Evolutionary conservation across 441 rosid species (phyloP).

Genomic region (Populus hybrid): DNA sequence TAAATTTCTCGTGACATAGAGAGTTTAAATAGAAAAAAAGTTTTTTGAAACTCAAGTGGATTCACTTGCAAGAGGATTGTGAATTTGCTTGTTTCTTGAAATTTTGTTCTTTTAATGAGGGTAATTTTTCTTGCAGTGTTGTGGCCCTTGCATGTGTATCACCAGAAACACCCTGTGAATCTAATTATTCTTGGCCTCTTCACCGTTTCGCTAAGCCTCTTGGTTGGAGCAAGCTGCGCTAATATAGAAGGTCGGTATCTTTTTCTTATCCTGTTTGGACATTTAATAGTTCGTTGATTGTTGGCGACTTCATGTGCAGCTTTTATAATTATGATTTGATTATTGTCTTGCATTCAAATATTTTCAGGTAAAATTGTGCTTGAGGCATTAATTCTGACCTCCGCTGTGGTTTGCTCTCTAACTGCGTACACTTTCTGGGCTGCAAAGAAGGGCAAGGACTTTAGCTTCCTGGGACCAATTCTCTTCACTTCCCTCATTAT

Average conservation of each 20-base stretch:
- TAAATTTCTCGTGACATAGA: too few species aligned
- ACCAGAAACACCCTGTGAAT: conserved; percentile 93
- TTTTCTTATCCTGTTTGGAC: neutral
- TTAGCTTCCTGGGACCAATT: conserved; percentile 76
- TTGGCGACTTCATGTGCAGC: conserved; percentile 1
- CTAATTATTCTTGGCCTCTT: conserved; percentile 79
- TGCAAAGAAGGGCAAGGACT: conserved; percentile 81
- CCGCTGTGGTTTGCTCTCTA: conserved; percentile 64
- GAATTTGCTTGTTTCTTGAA: neutral
- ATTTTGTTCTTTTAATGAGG: conserved; percentile 1
- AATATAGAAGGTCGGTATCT: conserved; percentile 67
- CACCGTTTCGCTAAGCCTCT: conserved; percentile 73
- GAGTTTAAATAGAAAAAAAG: too few species aligned
- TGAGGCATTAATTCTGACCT: conserved; percentile 71
- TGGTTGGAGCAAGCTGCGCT: conserved; percentile 88
- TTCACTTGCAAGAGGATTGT: neutral
- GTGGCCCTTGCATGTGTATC: conserved; percentile 86
- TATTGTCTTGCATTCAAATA: neutral
- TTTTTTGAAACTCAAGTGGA: too few species aligned
- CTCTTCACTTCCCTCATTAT: conserved; percentile 70
- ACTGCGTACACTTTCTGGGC: conserved; percentile 96
- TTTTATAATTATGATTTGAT: neutral
- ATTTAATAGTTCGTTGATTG: neutral
- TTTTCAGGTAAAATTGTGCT: conserved; percentile 84
- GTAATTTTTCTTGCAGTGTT: conserved; percentile 52